phyloP scores from a whole-genome alignment of 2,329 filamentous ascomycete genomes.

The Mycocentrospora acerina region DNA sequence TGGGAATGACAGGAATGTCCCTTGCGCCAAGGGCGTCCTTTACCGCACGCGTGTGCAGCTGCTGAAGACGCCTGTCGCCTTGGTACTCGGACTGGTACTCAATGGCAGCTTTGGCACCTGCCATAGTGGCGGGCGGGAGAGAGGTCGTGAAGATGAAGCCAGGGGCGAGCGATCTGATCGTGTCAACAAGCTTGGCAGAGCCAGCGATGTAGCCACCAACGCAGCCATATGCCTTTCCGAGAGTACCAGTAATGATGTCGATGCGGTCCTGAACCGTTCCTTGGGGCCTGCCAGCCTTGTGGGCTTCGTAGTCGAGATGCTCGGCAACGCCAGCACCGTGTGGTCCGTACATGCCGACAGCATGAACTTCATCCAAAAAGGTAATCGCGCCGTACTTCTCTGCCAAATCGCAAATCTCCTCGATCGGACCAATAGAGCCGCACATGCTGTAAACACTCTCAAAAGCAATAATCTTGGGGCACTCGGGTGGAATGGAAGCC shows the following conservation, averaged over 20 bases:
- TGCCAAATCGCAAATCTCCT: slow-evolving; percentile 91
- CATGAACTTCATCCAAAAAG: slow-evolving; percentile 97
- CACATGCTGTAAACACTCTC: slow-evolving; percentile 99
- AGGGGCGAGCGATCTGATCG: slow-evolving; percentile 88
- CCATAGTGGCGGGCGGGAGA: slow-evolving; percentile 94
- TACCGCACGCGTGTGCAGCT: slow-evolving; percentile 92
- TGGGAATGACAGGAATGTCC: slow-evolving; percentile 95
- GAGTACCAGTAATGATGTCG: slow-evolving; percentile 95
- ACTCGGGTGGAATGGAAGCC: slow-evolving; percentile 77
- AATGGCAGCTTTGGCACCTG: slow-evolving; percentile 85
- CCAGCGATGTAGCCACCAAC: slow-evolving; percentile 98
- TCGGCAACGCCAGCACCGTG: slow-evolving; percentile 94
- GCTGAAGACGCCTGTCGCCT: slow-evolving; percentile 87
- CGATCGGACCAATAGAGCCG: slow-evolving; percentile 92
- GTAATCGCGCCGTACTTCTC: slow-evolving; percentile 98
- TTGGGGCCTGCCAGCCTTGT: slow-evolving; percentile 69
- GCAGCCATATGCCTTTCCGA: slow-evolving; percentile 97
- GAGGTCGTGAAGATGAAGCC: slow-evolving; percentile 99
- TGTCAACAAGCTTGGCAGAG: slow-evolving; percentile 81
- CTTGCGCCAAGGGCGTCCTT: slow-evolving; percentile 77
- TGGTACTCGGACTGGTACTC: slow-evolving; percentile 87
- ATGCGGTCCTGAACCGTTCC: slow-evolving; percentile 94
- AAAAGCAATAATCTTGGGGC: slow-evolving; percentile 97
- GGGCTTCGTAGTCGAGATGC: slow-evolving; percentile 90
- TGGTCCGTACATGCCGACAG: slow-evolving; percentile 98